Base-by-base conservation (phyloP, 257 asterid species). In the Solanum ossicruentum region DNA sequence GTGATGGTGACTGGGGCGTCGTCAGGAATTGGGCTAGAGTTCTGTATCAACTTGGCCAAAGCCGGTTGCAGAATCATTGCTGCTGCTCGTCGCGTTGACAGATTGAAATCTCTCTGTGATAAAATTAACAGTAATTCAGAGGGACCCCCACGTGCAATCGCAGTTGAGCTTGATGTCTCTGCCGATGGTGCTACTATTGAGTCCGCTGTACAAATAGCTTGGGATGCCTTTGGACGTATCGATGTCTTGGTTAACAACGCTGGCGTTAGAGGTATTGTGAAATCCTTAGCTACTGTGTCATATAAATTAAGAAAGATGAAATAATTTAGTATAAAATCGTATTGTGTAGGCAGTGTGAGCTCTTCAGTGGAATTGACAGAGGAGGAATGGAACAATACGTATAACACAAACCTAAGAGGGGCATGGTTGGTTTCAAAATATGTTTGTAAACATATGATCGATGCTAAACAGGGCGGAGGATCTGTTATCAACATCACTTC, bases 201-300 rank as follows among this genome's bases (percentile, higher is more conserved):
- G 77, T 89, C 90, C 15, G 85, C 92, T 1, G 96, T 91, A 52
- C 82, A 87, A 80, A 89, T 86, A 85, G 96, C 96, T 81, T 92
- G 95, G 95, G 91, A 87, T 36, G 92, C 91, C 1, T 93, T 92
- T 58, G 97, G 94, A 47, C 87, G 86, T 54, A 90, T 93, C 9
- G 96, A 92, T 84, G 94, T 80, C 75, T 87, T 93, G 88, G 85
- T 93, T 83, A 93, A 93, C 54, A 93, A 93, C 65, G 97, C 96
- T 8, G 97, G 78, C 3, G 52, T 39, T 18, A 39, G 52, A 70
- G 78, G 78, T 70, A 43, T 43, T 43, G 9, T 1, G 47, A 43
- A 43, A 43, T 43, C 1, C 47, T 43, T 0, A 3, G 5, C 5
- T 0, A 3, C 5, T 36, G 5, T 36, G 39, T 6, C 39, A 36